Conservation (phyloP, 768 basidiomycete species). For the Polyporus arcularius region DNA sequence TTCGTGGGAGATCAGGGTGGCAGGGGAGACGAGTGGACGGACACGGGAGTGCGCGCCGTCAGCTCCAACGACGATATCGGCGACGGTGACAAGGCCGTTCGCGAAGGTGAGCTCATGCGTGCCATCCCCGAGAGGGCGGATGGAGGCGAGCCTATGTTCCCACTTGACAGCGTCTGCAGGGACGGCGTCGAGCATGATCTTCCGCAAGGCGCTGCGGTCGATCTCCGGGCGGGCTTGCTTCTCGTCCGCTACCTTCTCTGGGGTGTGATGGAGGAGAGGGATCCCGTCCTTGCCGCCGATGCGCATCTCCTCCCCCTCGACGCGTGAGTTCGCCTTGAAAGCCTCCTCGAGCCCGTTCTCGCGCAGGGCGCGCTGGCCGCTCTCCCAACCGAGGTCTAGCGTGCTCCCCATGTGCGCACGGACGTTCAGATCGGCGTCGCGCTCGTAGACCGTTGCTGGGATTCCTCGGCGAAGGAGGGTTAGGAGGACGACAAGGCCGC, state of each 20-base stretch:
- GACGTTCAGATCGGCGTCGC: neutral
- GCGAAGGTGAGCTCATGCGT: neutral
- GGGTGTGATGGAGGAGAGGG: neutral
- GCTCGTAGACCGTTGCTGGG: constrained; percentile 6
- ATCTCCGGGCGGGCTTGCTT: neutral
- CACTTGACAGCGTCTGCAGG: constrained; percentile 1
- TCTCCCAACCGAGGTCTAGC: neutral
- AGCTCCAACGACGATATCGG: constrained; percentile 36
- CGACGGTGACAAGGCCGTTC: neutral
- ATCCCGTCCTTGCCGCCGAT: neutral
- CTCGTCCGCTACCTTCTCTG: neutral
- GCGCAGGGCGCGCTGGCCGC: constrained; percentile 2
- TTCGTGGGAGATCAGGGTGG: constrained; percentile 37
- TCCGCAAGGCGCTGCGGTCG: neutral
- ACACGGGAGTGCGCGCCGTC: constrained; percentile 45
- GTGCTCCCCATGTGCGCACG: neutral
- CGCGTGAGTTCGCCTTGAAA: neutral
- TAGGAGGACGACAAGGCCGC: constrained; percentile 3
- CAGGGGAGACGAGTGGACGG: constrained; percentile 34
- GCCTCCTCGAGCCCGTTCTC: neutral
- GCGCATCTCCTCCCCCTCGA: neutral
- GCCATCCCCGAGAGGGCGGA: neutral
- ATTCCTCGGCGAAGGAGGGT: neutral
- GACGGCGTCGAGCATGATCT: neutral
- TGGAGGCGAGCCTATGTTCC: neutral